Base-by-base conservation (phyloP, 2,329 filamentous ascomycete genomes). In the Alternaria ventricosa region DNA sequence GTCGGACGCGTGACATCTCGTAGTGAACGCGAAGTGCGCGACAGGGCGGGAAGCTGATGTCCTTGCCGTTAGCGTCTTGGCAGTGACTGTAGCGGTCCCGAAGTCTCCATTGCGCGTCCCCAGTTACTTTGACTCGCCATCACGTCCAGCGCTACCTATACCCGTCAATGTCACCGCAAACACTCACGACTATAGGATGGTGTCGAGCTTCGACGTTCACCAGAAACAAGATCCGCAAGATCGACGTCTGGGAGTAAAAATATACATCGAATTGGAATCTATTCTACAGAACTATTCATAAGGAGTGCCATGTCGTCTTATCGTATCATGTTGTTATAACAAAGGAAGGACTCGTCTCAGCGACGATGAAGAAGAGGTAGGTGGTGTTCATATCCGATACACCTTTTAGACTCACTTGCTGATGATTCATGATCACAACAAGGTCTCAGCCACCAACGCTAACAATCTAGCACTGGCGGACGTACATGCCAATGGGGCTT, bases 401-500 rank as follows among this genome's bases (percentile, higher is more conserved):
- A 55, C 36, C 36, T 28, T 55, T 15, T 44, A 55, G 53, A 44
- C 53, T 55, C 53, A 55, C 53, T 55, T 55, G 53, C 7, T 53
- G 7, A 18, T 8, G 20, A 53, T n/a, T 2, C 10, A 2, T 8
- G 11, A 53, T 25, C 49, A 12, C 3, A 41, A 23, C 49, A 53
- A 53, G 49, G 28, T 53, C 18, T 20, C 25, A 47, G n/a, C 41
- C 41, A 28, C 15, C 33, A 41, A 8, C 4, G n/a, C 27, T 15
- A 28, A 10, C 13, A 23, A 55, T 20, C 56, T 70, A 74, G 66
- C 73, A 75, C 54, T 58, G 8, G 28, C 72, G 70, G 15, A 80
- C 65, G 43, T 78, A 81, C 46, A 79, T 30, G 3, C 79, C 78
- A 57, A 80, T 75, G 0, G 84, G 81, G 65, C 80, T 77, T 10